Percentiles rank a stretch among this genome's conserved stretches.
Conservation (phyloP, 2,329 filamentous ascomycete genomes). For the Diaporthe nobilis region DNA sequence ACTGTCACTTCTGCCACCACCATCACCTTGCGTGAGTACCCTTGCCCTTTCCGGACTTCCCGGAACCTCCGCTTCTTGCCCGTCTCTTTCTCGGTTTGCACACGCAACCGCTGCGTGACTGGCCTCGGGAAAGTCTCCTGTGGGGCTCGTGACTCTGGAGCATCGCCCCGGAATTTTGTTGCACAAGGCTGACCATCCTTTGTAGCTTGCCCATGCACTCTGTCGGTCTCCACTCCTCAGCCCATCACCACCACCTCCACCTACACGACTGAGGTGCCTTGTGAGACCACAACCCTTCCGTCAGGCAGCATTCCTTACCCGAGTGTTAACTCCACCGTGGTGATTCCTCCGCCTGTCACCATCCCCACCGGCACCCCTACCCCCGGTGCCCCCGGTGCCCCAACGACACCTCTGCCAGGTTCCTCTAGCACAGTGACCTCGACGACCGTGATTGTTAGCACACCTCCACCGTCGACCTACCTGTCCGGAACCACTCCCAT, state of each 20-base stretch:
- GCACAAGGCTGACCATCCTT: conserved; percentile 46
- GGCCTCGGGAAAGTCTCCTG: background rate
- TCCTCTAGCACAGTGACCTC: conserved; percentile 38
- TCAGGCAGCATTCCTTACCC: conserved; percentile 35
- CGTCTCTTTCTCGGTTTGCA: background rate
- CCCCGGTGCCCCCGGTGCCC: conserved; percentile 22
- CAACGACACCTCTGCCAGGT: conserved; percentile 34
- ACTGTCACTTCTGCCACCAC: conserved; percentile 58
- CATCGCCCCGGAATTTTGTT: background rate
- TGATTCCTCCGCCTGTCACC: conserved; percentile 37
- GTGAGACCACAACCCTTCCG: conserved; percentile 39
- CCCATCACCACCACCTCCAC: conserved; percentile 49
- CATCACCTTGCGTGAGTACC: conserved; percentile 60
- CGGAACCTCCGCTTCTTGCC: background rate
- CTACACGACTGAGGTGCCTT: conserved; percentile 41
- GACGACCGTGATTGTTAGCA: conserved; percentile 43
- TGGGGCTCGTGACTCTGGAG: background rate
- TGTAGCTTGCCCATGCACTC: conserved; percentile 63
- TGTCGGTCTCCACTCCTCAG: conserved; percentile 53
- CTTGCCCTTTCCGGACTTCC: background rate
- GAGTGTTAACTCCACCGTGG: conserved; percentile 33
- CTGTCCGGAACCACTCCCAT: conserved; percentile 42
- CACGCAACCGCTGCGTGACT: background rate
- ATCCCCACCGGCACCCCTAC: conserved; percentile 38
- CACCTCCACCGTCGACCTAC: conserved; percentile 43